Evolutionary conservation across 2,329 filamentous ascomycete genomes (phyloP), one percentile per base, ranked within the genome.

Genomic region (Aspergillus sp.): DNA sequence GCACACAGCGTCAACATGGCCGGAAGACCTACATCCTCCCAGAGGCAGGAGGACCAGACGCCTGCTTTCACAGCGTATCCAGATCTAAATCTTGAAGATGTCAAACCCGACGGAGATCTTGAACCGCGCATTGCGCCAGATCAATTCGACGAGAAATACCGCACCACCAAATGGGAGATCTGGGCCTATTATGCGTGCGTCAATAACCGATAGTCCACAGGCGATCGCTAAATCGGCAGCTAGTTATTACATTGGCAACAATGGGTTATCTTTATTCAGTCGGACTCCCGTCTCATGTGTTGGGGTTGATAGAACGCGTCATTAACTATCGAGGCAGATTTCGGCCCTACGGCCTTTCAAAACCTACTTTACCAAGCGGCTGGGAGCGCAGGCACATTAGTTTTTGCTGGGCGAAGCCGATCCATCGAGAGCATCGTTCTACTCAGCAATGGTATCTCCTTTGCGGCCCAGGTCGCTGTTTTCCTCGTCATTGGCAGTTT

Each of bases 381-480:
- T 3, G 78, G 81, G 6, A 74, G 81, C 45, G 74, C 73, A 9
- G 78, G 75, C 1, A 73, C 80, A 1, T 68, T 88, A 19, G 59
- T 62, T 2, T 87, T 88, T 55, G 78, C 80, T 1, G 84, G 85
- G 13, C 72, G 72, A 34, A 68, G 76, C 20, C 78, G 83, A 49
- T 82, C 81, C n/a, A 80, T 86, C 61, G 85, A 86, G 65, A 84
- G 80, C 52, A 84, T 88, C 49, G 83, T 88, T 3, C 72, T 88
- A 6, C 73, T 87, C 0, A 78, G 78, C 64, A 88, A 88, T 61
- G 86, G 86, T 49, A 83, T 88, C 51, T 84, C 80, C 14, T 89
- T 89, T 64, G 84, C 85, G 1, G 79, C 87, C 32, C 86, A 88
- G 64, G 80, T 84, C 23, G 76, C 82, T 14, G 63, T 78, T 6